phyloP scores from a whole-genome alignment of 73 alveolate genomes.

The Paramecium tetraurelia region DNA sequence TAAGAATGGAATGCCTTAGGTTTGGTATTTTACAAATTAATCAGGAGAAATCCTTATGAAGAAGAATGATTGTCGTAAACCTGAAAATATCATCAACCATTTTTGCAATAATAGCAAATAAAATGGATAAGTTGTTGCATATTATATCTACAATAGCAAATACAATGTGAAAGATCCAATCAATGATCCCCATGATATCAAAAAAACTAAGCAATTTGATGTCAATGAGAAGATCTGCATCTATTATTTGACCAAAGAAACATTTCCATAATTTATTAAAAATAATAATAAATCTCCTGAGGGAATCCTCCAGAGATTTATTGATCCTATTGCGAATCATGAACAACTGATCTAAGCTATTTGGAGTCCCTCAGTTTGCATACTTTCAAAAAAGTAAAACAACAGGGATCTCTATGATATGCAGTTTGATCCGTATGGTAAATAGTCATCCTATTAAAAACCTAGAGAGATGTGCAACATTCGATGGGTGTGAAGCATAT shows the following conservation, averaged over 20 bases:
- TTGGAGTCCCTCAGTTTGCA: conserved; percentile 59
- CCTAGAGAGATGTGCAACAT: conserved; percentile 51
- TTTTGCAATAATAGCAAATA: background rate
- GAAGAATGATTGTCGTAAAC: conserved; percentile 26
- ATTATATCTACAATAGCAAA: background rate
- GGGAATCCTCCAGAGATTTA: conserved; percentile 47
- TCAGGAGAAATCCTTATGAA: conserved; percentile 54
- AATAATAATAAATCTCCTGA: conserved; percentile 34
- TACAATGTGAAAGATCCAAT: background rate
- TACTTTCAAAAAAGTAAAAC: conserved; percentile 44
- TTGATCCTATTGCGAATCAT: conserved; percentile 41
- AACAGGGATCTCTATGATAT: conserved; percentile 48
- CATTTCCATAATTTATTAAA: background rate
- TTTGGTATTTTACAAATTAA: conserved; percentile 57
- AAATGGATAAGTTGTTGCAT: conserved; percentile 15
- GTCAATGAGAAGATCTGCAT: conserved; percentile 42
- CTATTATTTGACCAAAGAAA: conserved; percentile 43
- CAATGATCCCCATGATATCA: background rate
- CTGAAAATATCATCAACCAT: background rate
- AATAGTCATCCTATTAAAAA: background rate
- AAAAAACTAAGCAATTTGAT: background rate
- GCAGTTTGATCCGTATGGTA: conserved; percentile 60
- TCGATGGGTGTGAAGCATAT: conserved; percentile 60
- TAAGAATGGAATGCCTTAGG: conserved; percentile 32
- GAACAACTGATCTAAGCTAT: conserved; percentile 46